phyloP scores from a whole-genome alignment of 306 rosid genomes.

The Prosopis cineraria region DNA sequence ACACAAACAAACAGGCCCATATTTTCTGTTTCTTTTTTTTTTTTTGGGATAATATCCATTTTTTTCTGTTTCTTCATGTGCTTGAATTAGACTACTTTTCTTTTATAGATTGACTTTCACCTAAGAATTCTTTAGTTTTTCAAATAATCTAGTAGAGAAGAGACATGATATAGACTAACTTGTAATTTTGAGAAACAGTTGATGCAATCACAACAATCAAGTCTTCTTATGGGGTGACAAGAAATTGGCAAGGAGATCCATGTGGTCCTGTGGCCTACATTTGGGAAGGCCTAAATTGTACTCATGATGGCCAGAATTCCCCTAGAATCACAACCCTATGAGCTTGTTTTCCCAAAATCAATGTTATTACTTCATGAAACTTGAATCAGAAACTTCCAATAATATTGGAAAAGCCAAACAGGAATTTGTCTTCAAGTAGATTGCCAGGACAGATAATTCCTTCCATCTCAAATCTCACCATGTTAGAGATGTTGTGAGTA shows the following conservation, averaged over 20 bases:
- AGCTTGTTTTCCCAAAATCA: slow-evolving; percentile 24
- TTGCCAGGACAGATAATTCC: slow-evolving; percentile 42
- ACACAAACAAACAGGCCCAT: too few species aligned
- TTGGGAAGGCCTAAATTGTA: slow-evolving; percentile 60
- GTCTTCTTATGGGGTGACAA: slow-evolving; percentile 45
- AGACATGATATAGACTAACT: background rate
- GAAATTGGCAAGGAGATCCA: slow-evolving; percentile 65
- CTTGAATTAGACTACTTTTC: background rate
- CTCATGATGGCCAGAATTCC: background rate
- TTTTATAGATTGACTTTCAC: background rate
- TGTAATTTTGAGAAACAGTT: slow-evolving; percentile 27
- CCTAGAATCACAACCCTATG: slow-evolving; percentile 52
- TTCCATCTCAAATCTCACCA: slow-evolving; percentile 36
- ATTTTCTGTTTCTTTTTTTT: background rate
- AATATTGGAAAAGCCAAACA: slow-evolving; percentile 14
- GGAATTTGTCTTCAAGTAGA: slow-evolving; percentile 55
- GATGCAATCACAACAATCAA: slow-evolving; percentile 50
- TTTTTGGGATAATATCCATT: too few species aligned
- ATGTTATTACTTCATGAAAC: slow-evolving; percentile 11
- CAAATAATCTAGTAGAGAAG: background rate
- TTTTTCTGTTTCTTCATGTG: background rate
- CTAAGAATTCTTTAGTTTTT: background rate
- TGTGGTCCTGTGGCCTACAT: slow-evolving; percentile 43
- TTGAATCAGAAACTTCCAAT: background rate
- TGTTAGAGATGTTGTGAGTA: slow-evolving; percentile 52